phyloP scores from a whole-genome alignment of 371 early-diverging fungal species.

The Mucor ambiguus region DNA sequence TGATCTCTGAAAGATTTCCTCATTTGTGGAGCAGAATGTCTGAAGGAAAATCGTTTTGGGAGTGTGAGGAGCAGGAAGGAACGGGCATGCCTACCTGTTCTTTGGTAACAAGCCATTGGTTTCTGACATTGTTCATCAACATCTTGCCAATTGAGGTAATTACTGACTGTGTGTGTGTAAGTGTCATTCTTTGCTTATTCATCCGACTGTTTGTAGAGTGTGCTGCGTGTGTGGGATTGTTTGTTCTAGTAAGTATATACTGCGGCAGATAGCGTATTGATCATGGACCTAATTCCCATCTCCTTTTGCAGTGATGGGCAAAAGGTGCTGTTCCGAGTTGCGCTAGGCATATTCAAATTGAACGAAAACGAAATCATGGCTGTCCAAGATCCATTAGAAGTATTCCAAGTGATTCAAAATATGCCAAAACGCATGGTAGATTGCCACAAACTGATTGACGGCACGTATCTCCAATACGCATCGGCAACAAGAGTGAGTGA shows the following conservation, averaged over 20 bases:
- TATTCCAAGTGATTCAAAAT: slow-evolving; percentile 72
- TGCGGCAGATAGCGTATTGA: neutral
- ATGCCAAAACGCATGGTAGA: slow-evolving; percentile 77
- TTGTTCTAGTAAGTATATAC: slow-evolving; percentile 66
- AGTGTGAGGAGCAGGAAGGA: slow-evolving; percentile 49
- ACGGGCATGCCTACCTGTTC: slow-evolving; percentile 72
- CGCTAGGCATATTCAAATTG: slow-evolving; percentile 76
- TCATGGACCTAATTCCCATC: neutral
- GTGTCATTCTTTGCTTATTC: neutral
- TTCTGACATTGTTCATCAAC: slow-evolving; percentile 80
- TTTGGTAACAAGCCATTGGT: slow-evolving; percentile 86
- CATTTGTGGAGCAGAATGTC: slow-evolving; percentile 55
- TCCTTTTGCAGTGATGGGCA: slow-evolving; percentile 66
- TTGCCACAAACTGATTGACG: slow-evolving; percentile 74
- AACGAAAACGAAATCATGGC: slow-evolving; percentile 69
- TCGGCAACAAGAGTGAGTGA: slow-evolving; percentile 55
- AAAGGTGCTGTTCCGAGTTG: slow-evolving; percentile 77
- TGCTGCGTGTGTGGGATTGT: slow-evolving; percentile 85
- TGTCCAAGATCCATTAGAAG: slow-evolving; percentile 69
- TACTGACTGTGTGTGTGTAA: neutral
- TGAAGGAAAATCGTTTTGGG: slow-evolving; percentile 55
- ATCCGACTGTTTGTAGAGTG: slow-evolving; percentile 44
- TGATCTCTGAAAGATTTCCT: slow-evolving; percentile 62
- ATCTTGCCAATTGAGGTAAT: slow-evolving; percentile 71
- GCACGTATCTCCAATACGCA: slow-evolving; percentile 55